phyloP scores from a whole-genome alignment of 1,284 basidiomycete genomes.

The Boletus semigastroideus region DNA sequence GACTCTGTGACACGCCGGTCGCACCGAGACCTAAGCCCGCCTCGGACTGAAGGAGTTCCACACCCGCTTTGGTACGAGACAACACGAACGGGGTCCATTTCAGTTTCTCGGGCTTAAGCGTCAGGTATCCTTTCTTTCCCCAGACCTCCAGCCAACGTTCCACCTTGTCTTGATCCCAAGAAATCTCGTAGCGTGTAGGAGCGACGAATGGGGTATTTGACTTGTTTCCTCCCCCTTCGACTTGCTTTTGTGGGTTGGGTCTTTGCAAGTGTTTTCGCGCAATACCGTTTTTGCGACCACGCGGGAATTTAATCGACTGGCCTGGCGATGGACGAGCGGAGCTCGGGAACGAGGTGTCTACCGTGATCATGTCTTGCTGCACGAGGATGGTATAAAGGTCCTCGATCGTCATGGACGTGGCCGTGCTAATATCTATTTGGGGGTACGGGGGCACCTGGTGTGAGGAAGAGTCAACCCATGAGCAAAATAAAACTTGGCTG shows the following conservation, averaged over 20 bases:
- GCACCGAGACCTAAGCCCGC: conserved; percentile 20
- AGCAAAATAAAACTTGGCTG: conserved; percentile 25
- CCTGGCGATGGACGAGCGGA: conserved; percentile 65
- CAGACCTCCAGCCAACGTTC: conserved; percentile 66
- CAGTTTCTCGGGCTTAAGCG: conserved; percentile 80
- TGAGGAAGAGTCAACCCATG: conserved; percentile 17
- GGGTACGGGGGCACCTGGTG: conserved; percentile 16
- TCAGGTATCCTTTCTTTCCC: conserved; percentile 81
- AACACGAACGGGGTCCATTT: conserved; percentile 96
- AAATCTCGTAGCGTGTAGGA: conserved; percentile 77
- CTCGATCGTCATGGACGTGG: conserved; percentile 90
- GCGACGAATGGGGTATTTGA: conserved; percentile 54
- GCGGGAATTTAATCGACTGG: conserved; percentile 70
- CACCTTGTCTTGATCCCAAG: conserved; percentile 73
- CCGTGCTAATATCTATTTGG: conserved; percentile 74
- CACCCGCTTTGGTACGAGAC: conserved; percentile 52
- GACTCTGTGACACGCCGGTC: conserved; percentile 22
- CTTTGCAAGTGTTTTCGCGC: conserved; percentile 63
- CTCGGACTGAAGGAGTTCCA: conserved; percentile 34
- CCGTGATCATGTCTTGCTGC: conserved; percentile 77
- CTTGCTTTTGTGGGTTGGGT: conserved; percentile 49
- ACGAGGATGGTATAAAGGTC: conserved; percentile 82
- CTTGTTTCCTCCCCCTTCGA: conserved; percentile 45
- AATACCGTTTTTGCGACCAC: conserved; percentile 65
- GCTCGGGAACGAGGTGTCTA: conserved; percentile 50